A percentile compares a stretch with the other conserved stretches of the same genome.
phyloP scores from a whole-genome alignment of 2,329 filamentous ascomycete genomes.

The Onygena corvina region DNA sequence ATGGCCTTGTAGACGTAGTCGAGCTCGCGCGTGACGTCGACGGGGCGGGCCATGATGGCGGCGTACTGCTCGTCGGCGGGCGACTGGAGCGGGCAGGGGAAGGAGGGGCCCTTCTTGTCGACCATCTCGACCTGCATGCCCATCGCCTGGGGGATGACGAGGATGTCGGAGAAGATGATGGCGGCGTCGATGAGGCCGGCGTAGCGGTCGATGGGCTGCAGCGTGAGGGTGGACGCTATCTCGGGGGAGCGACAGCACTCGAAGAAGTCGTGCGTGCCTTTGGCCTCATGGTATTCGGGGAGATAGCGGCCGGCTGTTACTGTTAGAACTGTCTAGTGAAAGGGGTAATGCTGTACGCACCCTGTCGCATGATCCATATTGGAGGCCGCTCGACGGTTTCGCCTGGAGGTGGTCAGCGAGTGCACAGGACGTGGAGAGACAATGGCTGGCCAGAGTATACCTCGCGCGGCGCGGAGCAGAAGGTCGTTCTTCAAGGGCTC shows the following conservation, averaged over 20 bases:
- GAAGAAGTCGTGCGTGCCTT: slow-evolving; percentile 87
- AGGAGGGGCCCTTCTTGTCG: slow-evolving; percentile 91
- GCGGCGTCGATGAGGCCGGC: slow-evolving; percentile 84
- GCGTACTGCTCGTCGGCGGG: slow-evolving; percentile 76
- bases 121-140: slow-evolving; percentile 99
- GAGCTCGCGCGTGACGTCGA: slow-evolving; percentile 74
- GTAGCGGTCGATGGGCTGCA: slow-evolving; percentile 89
- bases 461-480: slow-evolving; percentile 77
- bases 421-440: background rate
- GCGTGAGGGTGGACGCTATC: slow-evolving; percentile 80
- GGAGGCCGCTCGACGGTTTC: slow-evolving; percentile 84
- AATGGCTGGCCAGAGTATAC: slow-evolving; percentile 37
- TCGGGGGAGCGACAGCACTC: slow-evolving; percentile 91
- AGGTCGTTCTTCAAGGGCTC: slow-evolving; percentile 85
- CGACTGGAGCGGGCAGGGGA: slow-evolving; percentile 67
- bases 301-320: slow-evolving; percentile 79
- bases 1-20: slow-evolving; percentile 96
- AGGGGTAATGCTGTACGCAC: slow-evolving; percentile 38
- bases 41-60: slow-evolving; percentile 59
- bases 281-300: slow-evolving; percentile 93
- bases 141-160: slow-evolving; percentile 95
- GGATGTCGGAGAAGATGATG: slow-evolving; percentile 97
- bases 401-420: slow-evolving; percentile 41
- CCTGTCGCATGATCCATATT: slow-evolving; percentile 99
- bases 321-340: background rate